Percentiles rank a stretch among this genome's conserved stretches.
These are phyloP conservation scores for Raffaelea albimanens DNA, from an alignment of 2,329 filamentous ascomycete genomes.

Conservation along the genomic window DNA sequence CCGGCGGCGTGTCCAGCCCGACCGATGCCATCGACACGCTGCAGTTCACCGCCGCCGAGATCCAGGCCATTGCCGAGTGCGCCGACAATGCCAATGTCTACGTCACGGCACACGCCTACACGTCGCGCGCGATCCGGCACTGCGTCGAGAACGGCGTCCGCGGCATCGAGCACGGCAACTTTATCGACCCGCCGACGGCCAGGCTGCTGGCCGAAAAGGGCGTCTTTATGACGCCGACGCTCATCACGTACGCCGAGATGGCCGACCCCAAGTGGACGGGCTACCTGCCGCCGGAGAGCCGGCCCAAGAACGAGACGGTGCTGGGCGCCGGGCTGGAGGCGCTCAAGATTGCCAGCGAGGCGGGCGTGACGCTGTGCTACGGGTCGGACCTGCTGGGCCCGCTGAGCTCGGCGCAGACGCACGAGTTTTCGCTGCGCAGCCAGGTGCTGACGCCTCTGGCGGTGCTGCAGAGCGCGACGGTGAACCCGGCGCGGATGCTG, in stretches of 20 bases:
- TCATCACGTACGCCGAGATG: slow-evolving; percentile 40
- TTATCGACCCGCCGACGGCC: slow-evolving; percentile 28
- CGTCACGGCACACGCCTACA: slow-evolving; percentile 46
- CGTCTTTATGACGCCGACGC: slow-evolving; percentile 40
- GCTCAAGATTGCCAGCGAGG: slow-evolving; percentile 35
- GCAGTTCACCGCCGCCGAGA: slow-evolving; percentile 43
- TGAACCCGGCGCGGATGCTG: slow-evolving; percentile 38
- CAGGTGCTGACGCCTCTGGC: slow-evolving; percentile 30
- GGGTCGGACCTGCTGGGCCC: slow-evolving; percentile 45
- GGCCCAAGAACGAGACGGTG: slow-evolving; percentile 37
- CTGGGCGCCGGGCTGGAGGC: slow-evolving; percentile 33
- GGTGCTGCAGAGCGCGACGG: slow-evolving; percentile 39
- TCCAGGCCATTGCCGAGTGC: slow-evolving; percentile 37
- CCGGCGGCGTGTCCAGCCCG: slow-evolving; percentile 41
- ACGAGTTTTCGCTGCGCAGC: slow-evolving; percentile 36
- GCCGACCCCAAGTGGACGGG: slow-evolving; percentile 27
- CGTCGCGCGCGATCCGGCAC: slow-evolving; percentile 36
- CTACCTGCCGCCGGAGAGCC: slow-evolving; percentile 30
- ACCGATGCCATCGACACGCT: slow-evolving; percentile 39
- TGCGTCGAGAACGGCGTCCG: slow-evolving; percentile 39
- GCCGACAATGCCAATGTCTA: slow-evolving; percentile 37
- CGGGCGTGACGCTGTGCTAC: slow-evolving; percentile 43
- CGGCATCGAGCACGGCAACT: slow-evolving; percentile 37
- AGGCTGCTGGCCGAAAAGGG: slow-evolving; percentile 35
- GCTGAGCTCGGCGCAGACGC: slow-evolving; percentile 35